These are phyloP conservation scores for Eustoma russellianum DNA, from an alignment of 257 asterid genomes.

Conservation along the genomic window DNA sequence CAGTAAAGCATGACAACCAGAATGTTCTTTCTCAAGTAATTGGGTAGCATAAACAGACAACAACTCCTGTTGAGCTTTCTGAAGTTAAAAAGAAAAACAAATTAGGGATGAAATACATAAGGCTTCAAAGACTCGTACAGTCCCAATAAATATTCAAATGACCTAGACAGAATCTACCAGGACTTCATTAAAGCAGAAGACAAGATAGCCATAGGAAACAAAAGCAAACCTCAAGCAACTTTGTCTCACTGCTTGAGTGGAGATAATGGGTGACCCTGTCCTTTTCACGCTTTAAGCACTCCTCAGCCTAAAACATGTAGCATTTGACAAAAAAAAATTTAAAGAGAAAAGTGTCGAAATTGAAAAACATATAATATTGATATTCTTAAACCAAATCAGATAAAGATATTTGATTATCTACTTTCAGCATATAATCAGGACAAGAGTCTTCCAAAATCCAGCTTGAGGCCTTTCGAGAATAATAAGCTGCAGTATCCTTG, in stretches of 20 bases:
- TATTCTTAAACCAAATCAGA: not conserved
- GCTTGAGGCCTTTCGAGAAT: slow-evolving; percentile 94
- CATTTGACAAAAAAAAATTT: slow-evolving; percentile 7
- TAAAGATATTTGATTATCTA: slow-evolving; percentile 6
- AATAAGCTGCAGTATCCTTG: slow-evolving; percentile 81
- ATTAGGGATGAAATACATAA: not conserved
- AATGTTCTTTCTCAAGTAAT: slow-evolving; percentile 93
- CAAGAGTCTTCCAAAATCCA: slow-evolving; percentile 99
- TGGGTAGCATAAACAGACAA: slow-evolving; percentile 90
- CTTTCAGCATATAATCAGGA: slow-evolving; percentile 96
- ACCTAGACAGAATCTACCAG: slow-evolving; percentile 1
- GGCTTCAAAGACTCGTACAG: no score
- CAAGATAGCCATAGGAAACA: slow-evolving; percentile 9
- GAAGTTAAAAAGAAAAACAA: slow-evolving; percentile 6
- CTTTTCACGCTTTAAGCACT: slow-evolving; percentile 73
- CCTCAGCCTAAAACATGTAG: slow-evolving; percentile 62
- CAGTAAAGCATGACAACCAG: slow-evolving; percentile 94
- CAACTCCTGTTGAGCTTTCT: slow-evolving; percentile 90
- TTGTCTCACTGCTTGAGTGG: slow-evolving; percentile 89
- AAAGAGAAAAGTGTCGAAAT: not conserved
- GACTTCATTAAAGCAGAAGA: not conserved
- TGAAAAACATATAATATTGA: not conserved
- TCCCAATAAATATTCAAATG: not conserved
- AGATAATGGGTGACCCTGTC: slow-evolving; percentile 94
- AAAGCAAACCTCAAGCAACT: slow-evolving; percentile 88